Conservation (phyloP, 495 filamentous ascomycete species). For the Aspergillus biplanus region DNA sequence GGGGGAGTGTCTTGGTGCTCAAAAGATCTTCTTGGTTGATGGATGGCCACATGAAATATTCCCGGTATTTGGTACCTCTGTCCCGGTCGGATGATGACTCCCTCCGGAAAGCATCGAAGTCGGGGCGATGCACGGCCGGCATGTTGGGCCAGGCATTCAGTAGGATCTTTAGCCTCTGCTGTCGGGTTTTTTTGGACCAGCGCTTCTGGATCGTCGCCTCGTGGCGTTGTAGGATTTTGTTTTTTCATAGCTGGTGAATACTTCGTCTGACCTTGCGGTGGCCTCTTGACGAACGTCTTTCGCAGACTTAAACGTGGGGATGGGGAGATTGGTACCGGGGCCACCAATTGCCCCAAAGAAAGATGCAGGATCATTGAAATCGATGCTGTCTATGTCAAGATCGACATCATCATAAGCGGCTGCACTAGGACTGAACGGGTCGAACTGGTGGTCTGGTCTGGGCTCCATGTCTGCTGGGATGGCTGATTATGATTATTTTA, state of each 20-base stretch:
- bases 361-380: slow-evolving; percentile 46
- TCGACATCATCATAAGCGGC: neutral
- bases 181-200: slow-evolving; percentile 51
- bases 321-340: neutral
- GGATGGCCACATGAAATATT: slow-evolving; percentile 53
- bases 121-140: slow-evolving; percentile 51
- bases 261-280: neutral
- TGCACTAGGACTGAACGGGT: too few species aligned
- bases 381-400: slow-evolving; percentile 24
- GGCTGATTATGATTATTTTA: too few species aligned
- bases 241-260: slow-evolving; percentile 5
- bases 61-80: slow-evolving; percentile 22
- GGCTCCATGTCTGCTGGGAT: too few species aligned
- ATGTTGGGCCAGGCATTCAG: slow-evolving; percentile 52
- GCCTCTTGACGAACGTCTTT: slow-evolving; percentile 9
- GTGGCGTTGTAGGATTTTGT: slow-evolving; percentile 33
- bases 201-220: slow-evolving; percentile 50
- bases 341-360: slow-evolving; percentile 29
- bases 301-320: slow-evolving; percentile 4
- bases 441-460: too few species aligned
- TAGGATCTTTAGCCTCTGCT: slow-evolving; percentile 46
- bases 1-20: slow-evolving; percentile 19
- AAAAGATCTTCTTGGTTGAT: slow-evolving; percentile 62
- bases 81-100: slow-evolving; percentile 13
- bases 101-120: slow-evolving; percentile 47